phyloP scores from a whole-genome alignment of 2,329 filamentous ascomycete genomes.

The Zymoseptoria tritici region DNA sequence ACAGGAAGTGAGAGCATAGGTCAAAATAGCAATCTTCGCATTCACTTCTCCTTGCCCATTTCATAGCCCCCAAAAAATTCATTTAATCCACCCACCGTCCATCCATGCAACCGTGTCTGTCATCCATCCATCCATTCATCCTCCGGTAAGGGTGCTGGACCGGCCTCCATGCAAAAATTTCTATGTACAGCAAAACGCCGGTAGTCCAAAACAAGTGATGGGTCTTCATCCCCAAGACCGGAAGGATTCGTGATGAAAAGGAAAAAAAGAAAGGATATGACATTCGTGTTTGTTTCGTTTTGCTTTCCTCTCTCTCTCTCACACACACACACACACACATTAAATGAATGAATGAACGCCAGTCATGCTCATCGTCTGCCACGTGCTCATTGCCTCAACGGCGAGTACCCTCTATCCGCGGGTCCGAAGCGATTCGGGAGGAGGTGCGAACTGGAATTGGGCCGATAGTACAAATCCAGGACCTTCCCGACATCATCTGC shows the following conservation, averaged over 20 bases:
- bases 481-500: conserved; percentile 12
- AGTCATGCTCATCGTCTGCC: not conserved
- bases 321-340: not conserved
- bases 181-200: not conserved
- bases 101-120: not conserved
- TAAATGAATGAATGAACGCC: not conserved
- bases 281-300: not conserved
- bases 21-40: not conserved
- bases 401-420: not conserved
- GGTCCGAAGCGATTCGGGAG: not conserved
- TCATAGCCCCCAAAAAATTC: not conserved
- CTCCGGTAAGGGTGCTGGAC: not conserved
- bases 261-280: not conserved
- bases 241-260: not conserved
- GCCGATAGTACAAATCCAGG: conserved; percentile 11
- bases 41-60: not conserved
- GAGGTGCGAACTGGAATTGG: conserved; percentile 1
- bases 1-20: not conserved
- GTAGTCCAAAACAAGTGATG: not conserved
- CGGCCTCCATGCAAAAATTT: not conserved
- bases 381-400: not conserved
- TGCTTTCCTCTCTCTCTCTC: not conserved
- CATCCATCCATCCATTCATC: not conserved
- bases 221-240: not conserved
- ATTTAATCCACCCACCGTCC: not conserved